Base-by-base conservation (phyloP, 345 rosid species). In the Raphanus raphanistrum region DNA sequence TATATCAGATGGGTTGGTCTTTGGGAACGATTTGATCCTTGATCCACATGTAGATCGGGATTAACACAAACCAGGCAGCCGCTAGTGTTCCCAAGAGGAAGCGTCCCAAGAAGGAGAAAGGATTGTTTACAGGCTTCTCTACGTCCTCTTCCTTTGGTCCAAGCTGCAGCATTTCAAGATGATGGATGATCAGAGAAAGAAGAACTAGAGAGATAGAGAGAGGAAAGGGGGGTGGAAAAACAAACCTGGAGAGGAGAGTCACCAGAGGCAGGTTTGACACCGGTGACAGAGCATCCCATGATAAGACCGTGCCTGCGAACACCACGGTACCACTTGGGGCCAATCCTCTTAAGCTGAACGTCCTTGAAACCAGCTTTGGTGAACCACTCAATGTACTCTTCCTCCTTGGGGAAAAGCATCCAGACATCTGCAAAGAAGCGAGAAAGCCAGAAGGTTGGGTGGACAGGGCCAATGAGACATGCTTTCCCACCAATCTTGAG, bases 401-500 rank as follows among this genome's bases (percentile, higher is more conserved):
- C 99, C 84, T 95, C 99, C 85, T 90, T 95, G 1, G 99, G 99
- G 86, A 95, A 95, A 71, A 95, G 90, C 99, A 95, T 95, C 99
- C 98, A 95, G 4, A 82, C 94, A 81, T 95, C 99, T 1, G 99
- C 89, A 84, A 95, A 95, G 91, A 92, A 95, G 70, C 94, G 94
- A 75, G 99, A 92, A 80, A 92, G 72, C 98, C 98, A 92, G 82
- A 88, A 90, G 73, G 97, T 92, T 55, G 99, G 99, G 83, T 95
- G 83, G 70, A 95, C 99, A 0, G 99, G 99, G 72, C 99, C 99
- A 32, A 95, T 95, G 57, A 95, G 0, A 75, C 98, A 95, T 36
- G 97, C 98, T 77, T 92, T 92, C 9, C 97, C 98, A 68, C 97
- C 97, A 25, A 86, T 85, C 79, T 92, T 95, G 87, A 95, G 79